These are phyloP conservation scores for Botryotinia narcissicola DNA, from an alignment of 2,329 filamentous ascomycete species.

Conservation along the genomic window DNA sequence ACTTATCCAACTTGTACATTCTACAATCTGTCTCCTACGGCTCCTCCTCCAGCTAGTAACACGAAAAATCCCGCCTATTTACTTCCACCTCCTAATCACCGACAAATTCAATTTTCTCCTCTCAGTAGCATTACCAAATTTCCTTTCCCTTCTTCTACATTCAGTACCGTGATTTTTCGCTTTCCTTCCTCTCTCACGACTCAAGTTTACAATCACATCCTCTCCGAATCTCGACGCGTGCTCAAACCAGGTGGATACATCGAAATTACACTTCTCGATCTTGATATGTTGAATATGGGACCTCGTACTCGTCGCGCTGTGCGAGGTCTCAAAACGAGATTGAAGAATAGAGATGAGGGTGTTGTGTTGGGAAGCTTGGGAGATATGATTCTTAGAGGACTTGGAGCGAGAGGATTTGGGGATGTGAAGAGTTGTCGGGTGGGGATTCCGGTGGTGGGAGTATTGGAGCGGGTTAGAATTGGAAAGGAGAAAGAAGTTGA, in stretches of 20 bases:
- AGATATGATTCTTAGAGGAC: constrained; percentile 61
- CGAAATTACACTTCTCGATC: constrained; percentile 74
- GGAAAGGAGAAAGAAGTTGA: constrained; percentile 18
- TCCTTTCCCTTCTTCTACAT: constrained; percentile 73
- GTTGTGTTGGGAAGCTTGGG: constrained; percentile 59
- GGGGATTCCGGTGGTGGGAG: constrained; percentile 68
- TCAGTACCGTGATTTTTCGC: constrained; percentile 72
- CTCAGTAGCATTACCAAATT: constrained; percentile 52
- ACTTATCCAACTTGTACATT: constrained; percentile 73
- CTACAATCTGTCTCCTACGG: constrained; percentile 66
- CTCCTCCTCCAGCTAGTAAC: constrained; percentile 43
- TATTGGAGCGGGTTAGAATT: constrained; percentile 36
- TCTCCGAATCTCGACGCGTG: constrained; percentile 74
- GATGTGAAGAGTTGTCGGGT: constrained; percentile 74
- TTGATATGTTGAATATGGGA: constrained; percentile 82
- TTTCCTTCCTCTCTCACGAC: constrained; percentile 71
- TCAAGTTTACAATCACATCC: constrained; percentile 64
- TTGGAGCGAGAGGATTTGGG: constrained; percentile 68
- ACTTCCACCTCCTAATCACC: constrained; percentile 65
- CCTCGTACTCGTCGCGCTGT: constrained; percentile 66
- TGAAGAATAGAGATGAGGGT: constrained; percentile 59
- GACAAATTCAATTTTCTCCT: constrained; percentile 63
- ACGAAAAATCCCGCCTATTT: constrained; percentile 49
- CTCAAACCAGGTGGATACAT: constrained; percentile 75
- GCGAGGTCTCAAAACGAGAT: constrained; percentile 67